phyloP scores from a whole-genome alignment of 2,329 filamentous ascomycete genomes.

The Aspergillus neoniger region DNA sequence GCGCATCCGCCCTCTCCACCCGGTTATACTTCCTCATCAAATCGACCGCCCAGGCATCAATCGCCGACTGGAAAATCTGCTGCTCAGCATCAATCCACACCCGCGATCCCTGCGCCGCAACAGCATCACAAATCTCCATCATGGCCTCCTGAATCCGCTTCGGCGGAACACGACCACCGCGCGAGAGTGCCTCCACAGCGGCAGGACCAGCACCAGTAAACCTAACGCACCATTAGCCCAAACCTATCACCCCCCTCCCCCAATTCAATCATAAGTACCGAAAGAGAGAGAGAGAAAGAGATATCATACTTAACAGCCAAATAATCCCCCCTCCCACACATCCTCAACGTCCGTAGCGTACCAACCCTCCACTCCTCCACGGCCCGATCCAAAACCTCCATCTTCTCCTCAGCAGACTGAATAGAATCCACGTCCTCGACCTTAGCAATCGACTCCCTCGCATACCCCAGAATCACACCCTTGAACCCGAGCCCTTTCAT shows the following conservation, averaged over 20 bases:
- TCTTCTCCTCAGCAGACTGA: constrained; percentile 11
- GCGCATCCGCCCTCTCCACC: not conserved
- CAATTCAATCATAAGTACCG: not conserved
- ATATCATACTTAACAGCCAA: constrained; percentile 45
- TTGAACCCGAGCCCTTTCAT: constrained; percentile 49
- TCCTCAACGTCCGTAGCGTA: constrained; percentile 49
- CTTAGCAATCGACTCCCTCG: constrained; percentile 43
- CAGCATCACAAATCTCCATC: constrained; percentile 38
- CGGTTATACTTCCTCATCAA: constrained; percentile 50
- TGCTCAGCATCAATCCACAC: constrained; percentile 55
- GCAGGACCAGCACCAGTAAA: constrained; percentile 47
- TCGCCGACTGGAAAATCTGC: constrained; percentile 46
- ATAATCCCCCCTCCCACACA: constrained; percentile 47
- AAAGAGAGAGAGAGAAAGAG: not conserved
- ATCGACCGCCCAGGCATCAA: constrained; percentile 50
- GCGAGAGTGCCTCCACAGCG: constrained; percentile 40
- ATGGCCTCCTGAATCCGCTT: constrained; percentile 38
- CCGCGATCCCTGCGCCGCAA: constrained; percentile 36
- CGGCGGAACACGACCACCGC: constrained; percentile 35
- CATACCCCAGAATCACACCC: constrained; percentile 53
- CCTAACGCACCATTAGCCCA: constrained; percentile 24
- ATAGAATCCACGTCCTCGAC: constrained; percentile 15
- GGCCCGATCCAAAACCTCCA: constrained; percentile 22
- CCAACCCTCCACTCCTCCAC: constrained; percentile 52
- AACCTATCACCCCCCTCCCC: not conserved